A percentile compares a stretch with the other conserved stretches of the same genome.
phyloP scores from a whole-genome alignment of 441 rosid species.

The Jatropha podagrica region DNA sequence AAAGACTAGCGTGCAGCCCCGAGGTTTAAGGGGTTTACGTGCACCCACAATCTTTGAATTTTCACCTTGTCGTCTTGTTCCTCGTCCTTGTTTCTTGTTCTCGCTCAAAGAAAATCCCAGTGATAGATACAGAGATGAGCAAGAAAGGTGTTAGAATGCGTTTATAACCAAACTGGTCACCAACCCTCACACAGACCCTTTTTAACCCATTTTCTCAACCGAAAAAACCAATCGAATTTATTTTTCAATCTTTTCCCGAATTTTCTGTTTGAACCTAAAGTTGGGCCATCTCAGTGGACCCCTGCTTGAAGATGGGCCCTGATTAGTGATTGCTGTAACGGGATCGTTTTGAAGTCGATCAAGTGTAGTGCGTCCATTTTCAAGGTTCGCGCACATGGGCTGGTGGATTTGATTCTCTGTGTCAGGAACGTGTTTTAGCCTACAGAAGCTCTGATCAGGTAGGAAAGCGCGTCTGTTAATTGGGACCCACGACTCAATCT shows the following conservation, averaged over 20 bases:
- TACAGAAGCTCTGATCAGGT: neutral
- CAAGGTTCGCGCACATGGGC: neutral
- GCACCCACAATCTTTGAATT: constrained; percentile 36
- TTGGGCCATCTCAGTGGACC: neutral
- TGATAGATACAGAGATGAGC: neutral
- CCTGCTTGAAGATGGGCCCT: too few species aligned
- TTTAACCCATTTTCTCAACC: neutral
- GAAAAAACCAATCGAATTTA: neutral
- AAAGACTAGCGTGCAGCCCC: constrained; percentile 17
- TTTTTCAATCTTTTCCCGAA: neutral
- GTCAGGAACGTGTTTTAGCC: constrained; percentile 17
- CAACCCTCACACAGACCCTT: constrained; percentile 17
- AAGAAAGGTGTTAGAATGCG: constrained; percentile 11
- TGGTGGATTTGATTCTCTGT: neutral
- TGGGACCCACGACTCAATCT: neutral
- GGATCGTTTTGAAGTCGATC: neutral
- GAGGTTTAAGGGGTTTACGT: constrained; percentile 29
- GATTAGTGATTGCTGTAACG: neutral
- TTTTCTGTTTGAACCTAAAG: neutral
- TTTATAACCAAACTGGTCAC: constrained; percentile 29
- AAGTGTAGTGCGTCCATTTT: neutral
- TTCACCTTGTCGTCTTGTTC: neutral
- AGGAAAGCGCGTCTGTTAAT: neutral
- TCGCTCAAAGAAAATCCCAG: neutral
- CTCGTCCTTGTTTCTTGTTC: neutral